A percentile compares a stretch with the other conserved stretches of the same genome.
Conservation (phyloP, 345 rosid species). For the Populus davidiana region DNA sequence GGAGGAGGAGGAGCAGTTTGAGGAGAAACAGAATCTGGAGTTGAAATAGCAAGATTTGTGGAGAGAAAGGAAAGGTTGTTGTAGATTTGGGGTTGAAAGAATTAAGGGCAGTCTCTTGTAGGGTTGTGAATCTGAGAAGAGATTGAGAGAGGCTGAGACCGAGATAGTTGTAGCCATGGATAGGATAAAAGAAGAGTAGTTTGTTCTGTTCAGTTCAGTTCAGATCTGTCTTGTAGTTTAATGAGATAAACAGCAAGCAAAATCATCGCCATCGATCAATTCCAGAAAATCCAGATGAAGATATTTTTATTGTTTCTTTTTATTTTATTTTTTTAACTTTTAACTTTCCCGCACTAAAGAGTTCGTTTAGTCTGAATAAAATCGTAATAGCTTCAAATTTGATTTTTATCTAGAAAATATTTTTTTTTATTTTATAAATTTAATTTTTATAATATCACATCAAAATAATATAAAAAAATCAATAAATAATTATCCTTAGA, state of each 20-base stretch:
- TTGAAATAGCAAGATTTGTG: conserved; percentile 1
- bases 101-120: neutral
- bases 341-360: neutral
- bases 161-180: conserved; percentile 5
- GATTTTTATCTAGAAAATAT: too few relatives aligned
- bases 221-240: neutral
- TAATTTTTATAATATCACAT: too few relatives aligned
- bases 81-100: neutral
- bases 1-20: conserved; percentile 1
- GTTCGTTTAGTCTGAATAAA: too few relatives aligned
- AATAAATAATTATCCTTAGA: too few relatives aligned
- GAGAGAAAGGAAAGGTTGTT: neutral
- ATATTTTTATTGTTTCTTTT: neutral
- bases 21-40: conserved; percentile 4
- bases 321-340: neutral
- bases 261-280: neutral
- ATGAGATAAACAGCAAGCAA: neutral
- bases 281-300: neutral
- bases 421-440: too few relatives aligned
- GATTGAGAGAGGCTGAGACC: conserved; percentile 1
- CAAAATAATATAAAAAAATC: too few relatives aligned
- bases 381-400: too few relatives aligned
- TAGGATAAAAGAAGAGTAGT: neutral
- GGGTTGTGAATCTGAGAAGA: conserved; percentile 8
- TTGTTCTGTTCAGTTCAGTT: neutral